Evolutionary conservation across 1,284 basidiomycete species (phyloP).

Genomic region (Anthracocystis panici-leucophaei): DNA sequence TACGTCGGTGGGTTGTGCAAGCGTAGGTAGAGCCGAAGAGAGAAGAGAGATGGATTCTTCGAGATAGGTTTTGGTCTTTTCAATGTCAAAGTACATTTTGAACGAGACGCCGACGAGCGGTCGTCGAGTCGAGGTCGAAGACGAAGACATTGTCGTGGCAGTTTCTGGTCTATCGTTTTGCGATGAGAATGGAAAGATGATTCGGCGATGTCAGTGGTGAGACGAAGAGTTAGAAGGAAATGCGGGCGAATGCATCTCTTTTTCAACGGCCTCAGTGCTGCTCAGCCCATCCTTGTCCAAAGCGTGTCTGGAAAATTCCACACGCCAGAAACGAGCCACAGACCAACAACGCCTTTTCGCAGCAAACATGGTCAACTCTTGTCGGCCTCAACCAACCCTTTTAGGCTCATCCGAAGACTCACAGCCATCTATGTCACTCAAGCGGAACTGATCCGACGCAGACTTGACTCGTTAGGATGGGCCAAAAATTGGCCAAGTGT

Average conservation of each 20-base stretch:
- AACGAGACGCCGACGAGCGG: conserved; percentile 63
- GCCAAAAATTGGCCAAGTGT: not conserved
- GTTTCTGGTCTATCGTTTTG: too few relatives aligned
- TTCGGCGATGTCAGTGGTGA: not conserved
- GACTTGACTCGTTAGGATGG: not conserved
- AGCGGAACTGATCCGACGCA: too few relatives aligned
- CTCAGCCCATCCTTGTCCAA: too few relatives aligned
- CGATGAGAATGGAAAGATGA: too few relatives aligned
- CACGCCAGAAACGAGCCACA: too few relatives aligned
- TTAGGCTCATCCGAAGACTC: not conserved
- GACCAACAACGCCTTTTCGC: too few relatives aligned
- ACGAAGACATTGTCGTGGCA: conserved; percentile 8
- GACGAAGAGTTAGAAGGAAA: too few relatives aligned
- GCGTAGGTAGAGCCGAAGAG: conserved; percentile 8
- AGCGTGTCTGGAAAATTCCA: not conserved
- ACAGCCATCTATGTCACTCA: too few relatives aligned
- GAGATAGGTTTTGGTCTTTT: conserved; percentile 44
- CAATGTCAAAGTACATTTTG: conserved; percentile 68
- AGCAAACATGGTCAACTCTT: too few relatives aligned
- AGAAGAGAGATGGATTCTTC: conserved; percentile 29
- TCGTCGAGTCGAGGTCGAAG: conserved; percentile 13
- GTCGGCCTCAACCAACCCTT: not conserved
- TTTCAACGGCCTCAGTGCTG: not conserved
- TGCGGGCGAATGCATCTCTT: too few relatives aligned
- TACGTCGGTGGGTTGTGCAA: conserved; percentile 39